Evolutionary conservation across 345 rosid genomes (phyloP), one percentile per base, ranked within the genome.

Genomic region (Lagerstroemia speciosa): DNA sequence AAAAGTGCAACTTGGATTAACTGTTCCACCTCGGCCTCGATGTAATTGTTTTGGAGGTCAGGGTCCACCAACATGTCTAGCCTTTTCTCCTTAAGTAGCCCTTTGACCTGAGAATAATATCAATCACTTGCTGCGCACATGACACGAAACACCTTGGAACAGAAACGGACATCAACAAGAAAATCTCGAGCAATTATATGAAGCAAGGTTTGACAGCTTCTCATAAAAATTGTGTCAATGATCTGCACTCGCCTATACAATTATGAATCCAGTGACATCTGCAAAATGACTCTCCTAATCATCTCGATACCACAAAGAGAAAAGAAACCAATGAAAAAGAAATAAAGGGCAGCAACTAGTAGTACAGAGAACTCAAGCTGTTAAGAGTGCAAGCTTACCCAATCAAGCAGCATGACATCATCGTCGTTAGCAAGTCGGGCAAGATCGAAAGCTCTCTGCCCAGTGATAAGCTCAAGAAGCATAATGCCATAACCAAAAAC

Each of bases 401-500:
- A 91, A 80, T 93, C 98, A 43, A 93, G 97, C 38, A 91, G 66
- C 98, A 93, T 93, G 82, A 91, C 97, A 66, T 93, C 97, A 24
- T 93, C 97, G 40, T 93, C 98, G 36, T 93, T 93, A 48, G 98
- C 97, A 2, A 93, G 90, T 70, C 98, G 84, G 55, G 98, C 98
- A 24, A 93, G 98, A 83, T 93, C 98, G 7, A 93, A 91, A 7
- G 98, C 97, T 77, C 98, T 84, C 72, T 93, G 98, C 75, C 98
- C 97, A 15, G 98, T 93, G 55, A 93, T 86, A 3, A 93, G 87
- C 79, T 93, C 98, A 5, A 93, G 75, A 71, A 93, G 97, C 98
- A 93, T 93, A 76, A 93, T 89, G 12, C 98, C 97, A 50, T 93
- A 93, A 15, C 98, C 98, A 48, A 93, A 93, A 70, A 91, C 98